A percentile compares a stretch with the other conserved stretches of the same genome.
These are phyloP conservation scores for Marsdenia floribunda DNA, from an alignment of 257 asterid species.

Conservation along the genomic window DNA sequence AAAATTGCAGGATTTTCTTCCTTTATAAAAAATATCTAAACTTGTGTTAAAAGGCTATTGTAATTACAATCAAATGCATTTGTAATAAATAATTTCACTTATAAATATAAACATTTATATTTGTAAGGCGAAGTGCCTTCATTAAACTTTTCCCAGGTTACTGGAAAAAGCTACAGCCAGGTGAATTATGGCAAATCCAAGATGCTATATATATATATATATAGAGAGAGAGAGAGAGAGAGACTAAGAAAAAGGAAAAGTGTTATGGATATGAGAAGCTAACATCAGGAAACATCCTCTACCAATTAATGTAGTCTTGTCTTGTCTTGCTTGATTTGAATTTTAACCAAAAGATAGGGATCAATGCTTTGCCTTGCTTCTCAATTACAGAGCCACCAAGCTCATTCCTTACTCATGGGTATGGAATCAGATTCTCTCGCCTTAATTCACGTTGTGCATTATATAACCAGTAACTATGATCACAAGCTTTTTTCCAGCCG, in stretches of 20 bases:
- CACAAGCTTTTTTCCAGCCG: not conserved
- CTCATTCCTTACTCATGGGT: conserved; percentile 10
- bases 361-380: conserved; percentile 18
- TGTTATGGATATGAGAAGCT: not conserved
- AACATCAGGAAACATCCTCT: not conserved
- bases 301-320: not conserved
- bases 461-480: not conserved
- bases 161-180: not conserved
- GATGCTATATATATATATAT: not conserved
- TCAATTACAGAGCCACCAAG: not conserved
- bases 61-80: too few species aligned
- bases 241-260: not conserved
- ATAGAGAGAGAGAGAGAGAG: not conserved
- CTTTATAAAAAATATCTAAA: not conserved
- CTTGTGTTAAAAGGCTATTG: not conserved
- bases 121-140: too few species aligned
- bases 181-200: not conserved
- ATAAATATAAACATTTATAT: too few species aligned
- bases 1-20: not conserved
- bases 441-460: not conserved
- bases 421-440: conserved; percentile 16
- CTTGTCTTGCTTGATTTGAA: not conserved
- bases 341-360: not conserved
- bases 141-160: not conserved
- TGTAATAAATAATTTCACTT: too few species aligned